phyloP scores from a whole-genome alignment of 2,329 filamentous ascomycete genomes.

The Botrytis byssoidea region DNA sequence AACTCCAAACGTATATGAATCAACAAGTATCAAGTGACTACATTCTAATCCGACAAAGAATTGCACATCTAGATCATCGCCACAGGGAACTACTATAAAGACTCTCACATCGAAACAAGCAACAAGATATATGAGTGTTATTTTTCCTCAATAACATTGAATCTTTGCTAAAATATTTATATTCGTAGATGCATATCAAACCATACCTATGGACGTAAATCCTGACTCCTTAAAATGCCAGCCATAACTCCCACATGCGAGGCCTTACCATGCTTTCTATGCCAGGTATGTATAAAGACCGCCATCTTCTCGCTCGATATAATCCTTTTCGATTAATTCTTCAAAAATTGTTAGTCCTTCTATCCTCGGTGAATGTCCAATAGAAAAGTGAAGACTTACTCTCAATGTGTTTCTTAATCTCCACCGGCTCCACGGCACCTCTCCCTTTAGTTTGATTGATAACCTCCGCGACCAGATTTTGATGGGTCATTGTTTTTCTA shows the following conservation, averaged over 20 bases:
- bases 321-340: slow-evolving; percentile 86
- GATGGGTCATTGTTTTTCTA: slow-evolving; percentile 80
- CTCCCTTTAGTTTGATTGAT: slow-evolving; percentile 86
- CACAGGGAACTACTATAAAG: not conserved
- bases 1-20: not conserved
- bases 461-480: slow-evolving; percentile 86
- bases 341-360: slow-evolving; percentile 34
- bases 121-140: not conserved
- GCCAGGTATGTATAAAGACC: slow-evolving; percentile 70
- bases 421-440: slow-evolving; percentile 78
- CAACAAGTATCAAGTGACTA: not conserved
- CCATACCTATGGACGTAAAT: not conserved
- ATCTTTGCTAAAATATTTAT: not conserved
- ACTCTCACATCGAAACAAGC: not conserved
- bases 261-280: slow-evolving; percentile 39
- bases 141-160: not conserved
- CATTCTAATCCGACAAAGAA: not conserved
- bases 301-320: slow-evolving; percentile 75
- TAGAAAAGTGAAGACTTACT: slow-evolving; percentile 52
- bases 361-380: slow-evolving; percentile 19
- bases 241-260: not conserved
- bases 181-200: not conserved
- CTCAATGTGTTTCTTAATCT: slow-evolving; percentile 98
- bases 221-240: not conserved
- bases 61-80: not conserved